Evolutionary conservation across 2,329 filamentous ascomycete species (phyloP), one percentile per base, ranked within the genome.

Genomic region (Fusarium pininemorale): DNA sequence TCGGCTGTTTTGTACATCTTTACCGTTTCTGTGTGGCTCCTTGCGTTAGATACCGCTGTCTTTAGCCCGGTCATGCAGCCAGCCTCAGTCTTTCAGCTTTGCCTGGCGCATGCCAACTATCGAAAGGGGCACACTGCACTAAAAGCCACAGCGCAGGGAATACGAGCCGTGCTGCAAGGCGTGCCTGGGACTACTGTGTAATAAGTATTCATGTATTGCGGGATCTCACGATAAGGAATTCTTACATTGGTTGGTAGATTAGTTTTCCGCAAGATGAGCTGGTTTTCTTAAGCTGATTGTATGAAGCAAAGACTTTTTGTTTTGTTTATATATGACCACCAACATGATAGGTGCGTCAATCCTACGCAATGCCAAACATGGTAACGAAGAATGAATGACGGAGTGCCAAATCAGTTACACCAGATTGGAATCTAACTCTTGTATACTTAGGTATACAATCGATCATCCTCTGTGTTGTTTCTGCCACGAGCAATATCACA

Each of bases 81-180:
- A 66, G 67, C 67, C 67, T 70, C 53, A 50, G 15, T 44, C 30
- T 54, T 59, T 70, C 67, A 70, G 67, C 67, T 70, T 28, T 51
- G 37, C 9, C 41, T 44, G 13, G n/a, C 42, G 35, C 66, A 70
- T 54, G 28, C 53, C 66, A 66, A 28, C 50, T 66, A 39, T 66
- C 30, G 45, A 63, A 24, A 48, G 50, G 39, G 45, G 20, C 32
- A 44, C 24, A 20, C 45, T 35, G 53, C 48, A 32, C 28, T 26
- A 2, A 50, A 70, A 70, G 66, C 67, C 67, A 70, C 66, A 50
- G 50, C n/a, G 26, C n/a, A 15, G 28, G 30, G 35, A 39, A 62
- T 28, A 50, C 39, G 32, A 53, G 47, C 22, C 18, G 26, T 41
- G 30, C 30, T 63, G 35, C 24, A 45, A 14, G n/a, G 47, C 35